Evolutionary conservation across 2,329 filamentous ascomycete species (phyloP).

Genomic region (Aspergillus ibericus): DNA sequence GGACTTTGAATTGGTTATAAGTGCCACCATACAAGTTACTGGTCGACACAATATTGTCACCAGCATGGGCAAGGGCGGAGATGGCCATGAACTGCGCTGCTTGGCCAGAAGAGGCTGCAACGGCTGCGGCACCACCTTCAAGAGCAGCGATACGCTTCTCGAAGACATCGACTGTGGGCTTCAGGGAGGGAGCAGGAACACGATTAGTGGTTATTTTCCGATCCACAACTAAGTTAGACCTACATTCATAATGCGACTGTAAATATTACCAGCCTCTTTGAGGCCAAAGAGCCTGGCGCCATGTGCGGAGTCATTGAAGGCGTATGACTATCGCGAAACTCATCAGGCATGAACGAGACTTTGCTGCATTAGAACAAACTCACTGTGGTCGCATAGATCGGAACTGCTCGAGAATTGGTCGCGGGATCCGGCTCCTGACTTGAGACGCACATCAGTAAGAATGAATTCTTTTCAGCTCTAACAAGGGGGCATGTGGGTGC

Average conservation of each 20-base stretch:
- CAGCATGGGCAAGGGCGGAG: conserved; percentile 75
- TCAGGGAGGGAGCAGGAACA: background rate
- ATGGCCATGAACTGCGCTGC: conserved; percentile 91
- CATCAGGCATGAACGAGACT: background rate
- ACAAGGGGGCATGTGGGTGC: conserved; percentile 22
- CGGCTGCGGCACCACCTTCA: conserved; percentile 84
- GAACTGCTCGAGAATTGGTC: conserved; percentile 86
- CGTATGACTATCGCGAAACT: conserved; percentile 64
- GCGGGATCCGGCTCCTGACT: conserved; percentile 77
- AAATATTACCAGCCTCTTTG: conserved; percentile 97
- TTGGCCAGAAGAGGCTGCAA: conserved; percentile 83
- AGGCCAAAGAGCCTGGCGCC: conserved; percentile 93
- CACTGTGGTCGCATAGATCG: conserved; percentile 91
- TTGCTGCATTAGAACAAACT: conserved; percentile 15
- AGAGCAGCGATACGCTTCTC: conserved; percentile 96
- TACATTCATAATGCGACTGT: conserved; percentile 94
- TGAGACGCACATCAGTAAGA: background rate
- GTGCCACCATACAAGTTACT: conserved; percentile 92
- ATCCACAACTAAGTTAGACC: conserved; percentile 30
- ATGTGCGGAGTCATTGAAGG: conserved; percentile 95
- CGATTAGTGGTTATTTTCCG: background rate
- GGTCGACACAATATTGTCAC: conserved; percentile 92
- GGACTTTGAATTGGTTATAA: conserved; percentile 96
- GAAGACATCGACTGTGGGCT: conserved; percentile 93
- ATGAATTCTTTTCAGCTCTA: background rate